phyloP scores from a whole-genome alignment of 2,329 filamentous ascomycete genomes.

The Aaosphaeria pasadenensis region DNA sequence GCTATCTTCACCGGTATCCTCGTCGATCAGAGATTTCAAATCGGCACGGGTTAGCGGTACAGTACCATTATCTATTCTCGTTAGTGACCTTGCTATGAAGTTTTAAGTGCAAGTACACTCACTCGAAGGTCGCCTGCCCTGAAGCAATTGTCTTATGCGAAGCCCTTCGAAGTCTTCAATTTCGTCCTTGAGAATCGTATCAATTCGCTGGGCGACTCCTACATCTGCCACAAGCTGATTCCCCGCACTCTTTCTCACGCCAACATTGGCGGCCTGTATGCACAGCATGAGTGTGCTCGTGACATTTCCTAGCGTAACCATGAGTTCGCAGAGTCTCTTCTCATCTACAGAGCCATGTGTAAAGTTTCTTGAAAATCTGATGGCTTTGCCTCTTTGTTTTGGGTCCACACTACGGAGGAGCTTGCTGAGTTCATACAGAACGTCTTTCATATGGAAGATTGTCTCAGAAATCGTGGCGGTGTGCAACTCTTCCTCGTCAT shows the following conservation, averaged over 20 bases:
- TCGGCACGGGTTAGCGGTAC: conserved; percentile 13
- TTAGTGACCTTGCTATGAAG: too few species aligned
- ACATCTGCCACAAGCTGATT: conserved; percentile 10
- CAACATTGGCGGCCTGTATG: conserved; percentile 16
- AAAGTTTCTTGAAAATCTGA: conserved; percentile 12
- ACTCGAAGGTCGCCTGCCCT: conserved; percentile 9
- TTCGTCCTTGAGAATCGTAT: conserved; percentile 6
- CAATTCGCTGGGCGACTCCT: conserved; percentile 10
- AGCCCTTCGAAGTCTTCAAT: conserved; percentile 10
- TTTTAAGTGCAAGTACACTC: too few species aligned
- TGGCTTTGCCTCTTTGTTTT: conserved; percentile 4
- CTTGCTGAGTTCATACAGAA: conserved; percentile 4
- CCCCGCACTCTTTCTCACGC: conserved; percentile 9
- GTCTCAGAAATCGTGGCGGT: conserved; percentile 6
- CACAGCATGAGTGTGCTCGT: conserved; percentile 9
- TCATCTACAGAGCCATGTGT: conserved; percentile 11
- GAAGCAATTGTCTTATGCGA: conserved; percentile 10
- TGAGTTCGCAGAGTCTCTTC: conserved; percentile 11
- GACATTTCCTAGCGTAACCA: conserved; percentile 13
- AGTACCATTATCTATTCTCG: conserved; percentile 45
- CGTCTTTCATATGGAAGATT: conserved; percentile 6
- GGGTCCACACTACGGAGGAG: conserved; percentile 9
- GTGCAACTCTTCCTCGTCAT: conserved; percentile 10
- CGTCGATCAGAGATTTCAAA: conserved; percentile 3
- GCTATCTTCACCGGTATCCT: conserved; percentile 7